Evolutionary conservation across 352 stramenopile genomes (phyloP), one percentile per base, ranked within the genome.

Genomic region (Phytophthora chlamydospora): DNA sequence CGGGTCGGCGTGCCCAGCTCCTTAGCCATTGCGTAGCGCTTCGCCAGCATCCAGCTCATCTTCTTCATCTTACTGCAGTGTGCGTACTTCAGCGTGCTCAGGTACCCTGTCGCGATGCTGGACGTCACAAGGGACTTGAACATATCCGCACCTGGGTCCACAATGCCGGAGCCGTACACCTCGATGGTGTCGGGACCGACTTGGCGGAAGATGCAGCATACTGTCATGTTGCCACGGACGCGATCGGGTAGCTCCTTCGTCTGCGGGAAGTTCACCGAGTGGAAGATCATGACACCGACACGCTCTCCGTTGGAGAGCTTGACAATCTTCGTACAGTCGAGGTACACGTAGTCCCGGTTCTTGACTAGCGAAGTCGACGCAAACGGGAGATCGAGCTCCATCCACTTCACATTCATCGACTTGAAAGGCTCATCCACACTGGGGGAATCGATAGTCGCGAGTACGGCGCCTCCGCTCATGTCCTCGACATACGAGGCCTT

Each of bases 141-240:
- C 36, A 81, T 45, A 10, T 75, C 69, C 7, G 69, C 72, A 4
- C 46, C 49, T 0, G 64, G 39, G 19, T 80, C 56, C 0, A 79
- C 49, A 27, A 70, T 73, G 10, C 68, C 68, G 2, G 59, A 68
- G 4, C 73, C 62, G 41, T 83, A 87, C 7, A 84, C 34, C 24
- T 89, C 72, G 1, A 90, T 63, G 3, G 58, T 67, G 39, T 81
- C 73, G 6, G 73, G 53, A 12, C 33, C 57, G 10, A 72, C 42
- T 46, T 89, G 81, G 4, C 76, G 75, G 46, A 82, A 88, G 58
- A 91, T 73, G 10, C 50, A 72, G 36, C 75, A 88, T 14, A 76
- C 50, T 3, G 79, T 87, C 11, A 88, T 63, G 32, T 78, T 82
- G 10, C 61, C 79, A 8, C 81, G 78, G 24, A 78, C 62, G 10